Percentiles rank a stretch among this genome's conserved stretches.
Conservation (phyloP, 2,329 filamentous ascomycete species). For the Cladosporium sphaerospermum region DNA sequence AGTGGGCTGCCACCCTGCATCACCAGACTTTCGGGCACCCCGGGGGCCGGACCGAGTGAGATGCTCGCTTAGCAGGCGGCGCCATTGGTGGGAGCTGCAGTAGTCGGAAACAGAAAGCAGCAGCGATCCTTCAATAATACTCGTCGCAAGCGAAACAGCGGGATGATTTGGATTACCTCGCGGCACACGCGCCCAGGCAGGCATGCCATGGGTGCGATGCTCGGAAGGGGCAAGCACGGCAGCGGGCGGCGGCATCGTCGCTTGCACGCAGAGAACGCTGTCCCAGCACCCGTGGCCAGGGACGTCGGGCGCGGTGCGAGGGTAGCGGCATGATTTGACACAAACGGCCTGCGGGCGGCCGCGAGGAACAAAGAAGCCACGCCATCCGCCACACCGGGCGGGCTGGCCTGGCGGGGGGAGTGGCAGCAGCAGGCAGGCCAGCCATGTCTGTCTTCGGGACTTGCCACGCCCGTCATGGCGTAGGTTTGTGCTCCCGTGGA, state of each 20-base stretch:
- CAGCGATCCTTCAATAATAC: slow-evolving; percentile 7
- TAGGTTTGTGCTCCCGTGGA: not conserved
- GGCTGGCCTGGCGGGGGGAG: not conserved
- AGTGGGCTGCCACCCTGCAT: not conserved
- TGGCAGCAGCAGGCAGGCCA: slow-evolving; percentile 6
- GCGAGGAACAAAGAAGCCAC: slow-evolving; percentile 9
- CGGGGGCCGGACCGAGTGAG: not conserved
- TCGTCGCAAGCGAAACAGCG: slow-evolving; percentile 8
- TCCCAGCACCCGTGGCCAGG: too few species aligned
- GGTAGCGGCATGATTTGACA: not conserved
- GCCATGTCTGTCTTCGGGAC: slow-evolving; percentile 8
- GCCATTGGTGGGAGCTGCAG: slow-evolving; percentile 2
- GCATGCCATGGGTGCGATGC: not conserved
- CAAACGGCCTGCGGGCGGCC: slow-evolving; percentile 6
- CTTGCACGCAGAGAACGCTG: not conserved
- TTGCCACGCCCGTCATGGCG: not conserved
- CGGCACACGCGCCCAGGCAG: not conserved
- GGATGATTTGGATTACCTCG: not conserved
- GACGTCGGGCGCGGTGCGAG: too few species aligned
- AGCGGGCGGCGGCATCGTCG: not conserved
- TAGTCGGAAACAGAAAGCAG: slow-evolving; percentile 1
- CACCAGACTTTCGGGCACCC: not conserved
- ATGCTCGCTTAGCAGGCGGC: not conserved
- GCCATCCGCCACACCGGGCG: not conserved
- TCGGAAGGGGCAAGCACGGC: slow-evolving; percentile 5